Conservation (phyloP, 2,329 filamentous ascomycete genomes). For the Didymella sp. region DNA sequence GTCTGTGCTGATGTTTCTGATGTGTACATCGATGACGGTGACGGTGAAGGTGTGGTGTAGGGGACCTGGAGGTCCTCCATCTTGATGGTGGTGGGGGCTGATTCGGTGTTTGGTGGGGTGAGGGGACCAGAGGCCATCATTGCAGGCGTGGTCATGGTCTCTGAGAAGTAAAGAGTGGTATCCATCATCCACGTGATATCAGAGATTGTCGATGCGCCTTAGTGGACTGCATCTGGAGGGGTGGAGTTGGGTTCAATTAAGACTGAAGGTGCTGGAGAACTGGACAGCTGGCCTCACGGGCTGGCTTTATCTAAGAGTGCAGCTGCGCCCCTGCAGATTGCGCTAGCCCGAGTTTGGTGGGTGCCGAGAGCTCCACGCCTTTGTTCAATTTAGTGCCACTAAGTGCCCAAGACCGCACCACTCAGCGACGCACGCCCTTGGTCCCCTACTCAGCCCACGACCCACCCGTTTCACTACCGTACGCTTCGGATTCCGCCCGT, state of each 20-base stretch:
- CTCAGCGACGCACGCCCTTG: constrained; percentile 19
- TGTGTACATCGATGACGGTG: constrained; percentile 27
- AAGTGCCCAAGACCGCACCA: constrained; percentile 21
- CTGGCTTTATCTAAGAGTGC: constrained; percentile 43
- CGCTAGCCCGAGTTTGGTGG: constrained; percentile 23
- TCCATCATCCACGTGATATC: constrained; percentile 40
- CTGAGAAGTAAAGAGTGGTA: constrained; percentile 30
- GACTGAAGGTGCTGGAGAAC: constrained; percentile 37
- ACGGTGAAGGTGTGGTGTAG: constrained; percentile 32
- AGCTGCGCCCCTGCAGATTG: constrained; percentile 28
- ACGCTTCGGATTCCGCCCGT: constrained; percentile 27
- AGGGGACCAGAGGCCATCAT: constrained; percentile 35
- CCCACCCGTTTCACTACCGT: constrained; percentile 38
- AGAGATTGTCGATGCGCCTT: constrained; percentile 37
- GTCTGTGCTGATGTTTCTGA: constrained; percentile 29
- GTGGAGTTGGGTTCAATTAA: constrained; percentile 37
- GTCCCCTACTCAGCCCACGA: constrained; percentile 36
- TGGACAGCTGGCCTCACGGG: constrained; percentile 42
- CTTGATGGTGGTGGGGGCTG: constrained; percentile 49
- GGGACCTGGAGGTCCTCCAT: constrained; percentile 51
- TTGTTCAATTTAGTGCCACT: constrained; percentile 26
- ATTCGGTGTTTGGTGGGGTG: constrained; percentile 33
- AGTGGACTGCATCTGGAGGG: constrained; percentile 41
- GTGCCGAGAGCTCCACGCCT: constrained; percentile 15
- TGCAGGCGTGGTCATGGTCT: constrained; percentile 34